Conservation (phyloP, 352 stramenopile species). For the Pythium aphanidermatum region DNA sequence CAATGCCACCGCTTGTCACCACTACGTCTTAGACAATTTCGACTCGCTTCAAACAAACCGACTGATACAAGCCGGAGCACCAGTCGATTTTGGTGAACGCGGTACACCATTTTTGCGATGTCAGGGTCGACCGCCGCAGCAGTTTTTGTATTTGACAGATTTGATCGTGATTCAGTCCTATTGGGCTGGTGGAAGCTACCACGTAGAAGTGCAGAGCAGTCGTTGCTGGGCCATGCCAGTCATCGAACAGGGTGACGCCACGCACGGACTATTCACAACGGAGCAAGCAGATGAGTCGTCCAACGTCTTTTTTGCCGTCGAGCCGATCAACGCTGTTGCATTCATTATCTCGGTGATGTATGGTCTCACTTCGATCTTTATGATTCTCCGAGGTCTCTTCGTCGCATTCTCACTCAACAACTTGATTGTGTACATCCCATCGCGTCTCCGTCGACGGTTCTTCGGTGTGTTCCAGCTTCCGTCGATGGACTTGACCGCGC, state of each 20-base stretch:
- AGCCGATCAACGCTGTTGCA: not conserved
- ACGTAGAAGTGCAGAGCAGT: conserved; percentile 18
- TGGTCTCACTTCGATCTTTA: conserved; percentile 3
- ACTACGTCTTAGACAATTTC: conserved; percentile 22
- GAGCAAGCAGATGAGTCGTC: not conserved
- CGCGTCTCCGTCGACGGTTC: not conserved
- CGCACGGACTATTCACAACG: conserved; percentile 8
- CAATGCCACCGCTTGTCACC: conserved; percentile 10
- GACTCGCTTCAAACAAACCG: conserved; percentile 4
- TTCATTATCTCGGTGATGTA: conserved; percentile 2
- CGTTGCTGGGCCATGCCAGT: conserved; percentile 5
- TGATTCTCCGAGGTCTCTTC: conserved; percentile 10
- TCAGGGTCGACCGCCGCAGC: not conserved
- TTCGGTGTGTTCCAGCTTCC: conserved; percentile 6
- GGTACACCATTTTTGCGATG: conserved; percentile 18
- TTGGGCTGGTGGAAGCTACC: conserved; percentile 18
- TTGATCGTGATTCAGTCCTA: conserved; percentile 13
- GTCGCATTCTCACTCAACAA: not conserved
- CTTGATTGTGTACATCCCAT: conserved; percentile 13
- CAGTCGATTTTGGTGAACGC: conserved; percentile 6
- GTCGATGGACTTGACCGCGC: conserved; percentile 4
- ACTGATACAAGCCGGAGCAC: conserved; percentile 1
- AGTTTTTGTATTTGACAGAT: conserved; percentile 19
- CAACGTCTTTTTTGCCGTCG: conserved; percentile 1
- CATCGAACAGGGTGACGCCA: not conserved